A percentile compares a stretch with the other conserved stretches of the same genome.
Conservation (phyloP, 345 rosid species). For the Populus euphratica region DNA sequence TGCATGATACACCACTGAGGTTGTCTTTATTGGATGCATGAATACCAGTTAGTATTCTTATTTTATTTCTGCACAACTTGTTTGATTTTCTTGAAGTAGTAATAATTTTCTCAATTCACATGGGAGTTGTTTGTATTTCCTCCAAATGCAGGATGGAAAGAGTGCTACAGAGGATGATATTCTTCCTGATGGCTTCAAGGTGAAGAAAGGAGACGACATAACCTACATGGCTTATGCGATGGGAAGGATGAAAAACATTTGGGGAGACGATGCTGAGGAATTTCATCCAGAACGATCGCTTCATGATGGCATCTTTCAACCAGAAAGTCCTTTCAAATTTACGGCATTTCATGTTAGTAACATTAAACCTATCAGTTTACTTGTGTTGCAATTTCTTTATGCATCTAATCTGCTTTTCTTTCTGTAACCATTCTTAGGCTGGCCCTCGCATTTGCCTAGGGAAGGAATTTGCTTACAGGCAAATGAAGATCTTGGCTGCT, state of each 20-base stretch:
- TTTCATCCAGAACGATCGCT: slow-evolving; percentile 45
- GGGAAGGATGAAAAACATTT: slow-evolving; percentile 40
- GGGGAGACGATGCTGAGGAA: slow-evolving; percentile 42
- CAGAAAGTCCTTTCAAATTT: slow-evolving; percentile 38
- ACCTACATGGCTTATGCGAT: slow-evolving; percentile 32
- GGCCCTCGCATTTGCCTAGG: slow-evolving; percentile 45
- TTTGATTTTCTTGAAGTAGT: too few relatives aligned
- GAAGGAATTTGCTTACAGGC: slow-evolving; percentile 43
- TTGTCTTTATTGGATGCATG: too few relatives aligned
- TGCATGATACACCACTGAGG: too few relatives aligned
- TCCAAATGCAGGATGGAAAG: slow-evolving; percentile 31
- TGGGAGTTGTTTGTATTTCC: neutral
- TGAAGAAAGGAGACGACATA: slow-evolving; percentile 34
- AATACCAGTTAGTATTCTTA: too few relatives aligned
- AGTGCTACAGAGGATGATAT: slow-evolving; percentile 30
- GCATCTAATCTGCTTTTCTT: neutral
- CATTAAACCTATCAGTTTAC: neutral
- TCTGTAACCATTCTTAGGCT: slow-evolving; percentile 15
- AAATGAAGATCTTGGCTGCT: slow-evolving; percentile 41
- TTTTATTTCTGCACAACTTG: too few relatives aligned
- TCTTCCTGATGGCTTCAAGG: slow-evolving; percentile 38
- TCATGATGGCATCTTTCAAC: slow-evolving; percentile 24
- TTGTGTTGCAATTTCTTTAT: neutral
- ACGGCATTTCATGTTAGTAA: slow-evolving; percentile 36
- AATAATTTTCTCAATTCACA: too few relatives aligned